Percentiles rank a stretch among this genome's conserved stretches.
phyloP scores from a whole-genome alignment of 495 filamentous ascomycete species.

The Neurospora sp. region DNA sequence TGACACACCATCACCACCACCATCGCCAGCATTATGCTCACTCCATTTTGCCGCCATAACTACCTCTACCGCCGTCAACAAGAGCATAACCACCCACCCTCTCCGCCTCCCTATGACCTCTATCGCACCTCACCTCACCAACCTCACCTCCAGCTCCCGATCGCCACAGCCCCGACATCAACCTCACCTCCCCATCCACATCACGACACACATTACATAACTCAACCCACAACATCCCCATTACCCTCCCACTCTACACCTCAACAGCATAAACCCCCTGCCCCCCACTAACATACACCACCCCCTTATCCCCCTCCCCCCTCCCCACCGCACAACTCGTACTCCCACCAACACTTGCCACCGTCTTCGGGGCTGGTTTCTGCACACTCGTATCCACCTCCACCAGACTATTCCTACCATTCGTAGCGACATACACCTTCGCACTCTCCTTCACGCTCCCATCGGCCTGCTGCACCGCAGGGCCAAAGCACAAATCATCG shows the following conservation, averaged over 20 bases:
- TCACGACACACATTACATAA: too few relatives aligned
- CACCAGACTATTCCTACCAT: constrained; percentile 27
- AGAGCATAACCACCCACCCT: too few relatives aligned
- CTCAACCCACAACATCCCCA: too few relatives aligned
- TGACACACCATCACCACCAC: neutral
- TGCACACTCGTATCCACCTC: constrained; percentile 25
- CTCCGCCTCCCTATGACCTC: too few relatives aligned
- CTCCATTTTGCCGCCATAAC: too few relatives aligned
- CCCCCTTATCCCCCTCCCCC: constrained; percentile 28
- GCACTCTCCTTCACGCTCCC: constrained; percentile 9
- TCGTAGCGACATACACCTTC: constrained; percentile 31
- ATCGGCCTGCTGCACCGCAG: neutral
- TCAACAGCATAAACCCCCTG: constrained; percentile 22
- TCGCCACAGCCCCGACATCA: too few relatives aligned
- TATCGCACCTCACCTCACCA: neutral
- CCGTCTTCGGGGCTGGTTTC: constrained; percentile 13
- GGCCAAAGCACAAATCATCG: constrained; percentile 32
- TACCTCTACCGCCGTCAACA: too few relatives aligned
- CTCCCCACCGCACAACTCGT: constrained; percentile 30
- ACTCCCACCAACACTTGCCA: constrained; percentile 23
- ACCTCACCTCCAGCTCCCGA: neutral
- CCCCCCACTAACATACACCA: constrained; percentile 26
- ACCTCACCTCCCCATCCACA: neutral
- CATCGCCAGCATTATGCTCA: too few relatives aligned
- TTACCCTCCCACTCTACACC: neutral